Percentiles rank a stretch among this genome's conserved stretches.
phyloP scores from a whole-genome alignment of 257 asterid genomes.

The Solanum clarkiae region DNA sequence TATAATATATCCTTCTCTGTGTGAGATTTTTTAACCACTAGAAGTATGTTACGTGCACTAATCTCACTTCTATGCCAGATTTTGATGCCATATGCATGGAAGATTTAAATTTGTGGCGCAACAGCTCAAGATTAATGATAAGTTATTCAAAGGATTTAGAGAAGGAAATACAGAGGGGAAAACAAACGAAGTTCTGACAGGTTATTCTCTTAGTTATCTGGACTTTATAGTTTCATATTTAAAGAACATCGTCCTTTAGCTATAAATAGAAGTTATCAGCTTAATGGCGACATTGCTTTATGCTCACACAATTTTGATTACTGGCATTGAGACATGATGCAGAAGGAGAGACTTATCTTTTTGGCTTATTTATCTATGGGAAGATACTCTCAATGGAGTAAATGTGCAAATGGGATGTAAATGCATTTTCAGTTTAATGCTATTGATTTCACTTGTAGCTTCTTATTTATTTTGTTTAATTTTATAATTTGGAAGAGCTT shows the following conservation, averaged over 20 bases:
- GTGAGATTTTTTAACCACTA: background rate
- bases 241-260: too few species aligned
- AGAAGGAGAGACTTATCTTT: background rate
- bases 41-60: background rate
- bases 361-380: background rate
- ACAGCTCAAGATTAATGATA: constrained; percentile 16
- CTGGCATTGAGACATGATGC: background rate
- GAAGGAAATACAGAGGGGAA: constrained; percentile 13
- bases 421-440: too few species aligned
- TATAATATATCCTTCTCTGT: background rate
- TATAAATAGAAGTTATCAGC: background rate
- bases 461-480: background rate
- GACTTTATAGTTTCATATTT: background rate
- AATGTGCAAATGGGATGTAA: background rate
- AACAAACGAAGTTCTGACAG: constrained; percentile 20
- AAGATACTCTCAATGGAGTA: background rate
- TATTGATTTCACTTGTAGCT: background rate
- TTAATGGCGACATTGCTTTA: too few species aligned
- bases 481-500: background rate
- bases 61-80: background rate
- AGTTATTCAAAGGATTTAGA: constrained; percentile 18
- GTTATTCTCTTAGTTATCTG: background rate
- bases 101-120: constrained; percentile 26
- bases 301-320: background rate
- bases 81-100: constrained; percentile 6